phyloP scores from a whole-genome alignment of 495 filamentous ascomycete species.

The Podospora bellae-mahoneyi region DNA sequence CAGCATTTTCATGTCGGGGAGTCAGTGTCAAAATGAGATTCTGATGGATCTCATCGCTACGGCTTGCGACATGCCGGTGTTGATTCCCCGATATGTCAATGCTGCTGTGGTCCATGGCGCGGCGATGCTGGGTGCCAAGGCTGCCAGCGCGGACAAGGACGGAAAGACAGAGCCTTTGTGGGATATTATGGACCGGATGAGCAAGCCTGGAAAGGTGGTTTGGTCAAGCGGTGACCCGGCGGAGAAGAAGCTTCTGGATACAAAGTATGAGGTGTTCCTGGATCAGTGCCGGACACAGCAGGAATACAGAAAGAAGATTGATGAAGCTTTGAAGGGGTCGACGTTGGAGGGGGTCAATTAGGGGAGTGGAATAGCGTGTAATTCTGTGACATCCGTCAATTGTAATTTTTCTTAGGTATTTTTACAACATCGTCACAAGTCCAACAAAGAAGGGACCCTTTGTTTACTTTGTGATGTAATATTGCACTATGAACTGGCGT shows the following conservation, averaged over 20 bases:
- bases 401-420: background rate
- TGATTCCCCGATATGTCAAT: constrained; percentile 87
- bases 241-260: constrained; percentile 73
- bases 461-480: background rate
- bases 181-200: constrained; percentile 97
- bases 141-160: constrained; percentile 69
- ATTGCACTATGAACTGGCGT: background rate
- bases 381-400: background rate
- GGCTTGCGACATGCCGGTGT: constrained; percentile 83
- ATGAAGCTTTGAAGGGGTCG: constrained; percentile 56
- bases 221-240: constrained; percentile 62
- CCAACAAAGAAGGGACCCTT: background rate
- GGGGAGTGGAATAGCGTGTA: background rate
- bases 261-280: constrained; percentile 83
- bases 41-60: constrained; percentile 88
- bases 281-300: constrained; percentile 74
- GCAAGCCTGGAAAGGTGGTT: constrained; percentile 83
- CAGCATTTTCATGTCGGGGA: constrained; percentile 97
- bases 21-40: constrained; percentile 92
- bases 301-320: constrained; percentile 64
- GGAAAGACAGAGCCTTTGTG: constrained; percentile 84
- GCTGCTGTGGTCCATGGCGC: constrained; percentile 96
- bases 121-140: constrained; percentile 95
- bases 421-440: background rate
- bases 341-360: constrained; percentile 14